Evolutionary conservation across 495 filamentous ascomycete genomes (phyloP), one percentile per base, ranked within the genome.

Genomic region (Cercophora sp.): DNA sequence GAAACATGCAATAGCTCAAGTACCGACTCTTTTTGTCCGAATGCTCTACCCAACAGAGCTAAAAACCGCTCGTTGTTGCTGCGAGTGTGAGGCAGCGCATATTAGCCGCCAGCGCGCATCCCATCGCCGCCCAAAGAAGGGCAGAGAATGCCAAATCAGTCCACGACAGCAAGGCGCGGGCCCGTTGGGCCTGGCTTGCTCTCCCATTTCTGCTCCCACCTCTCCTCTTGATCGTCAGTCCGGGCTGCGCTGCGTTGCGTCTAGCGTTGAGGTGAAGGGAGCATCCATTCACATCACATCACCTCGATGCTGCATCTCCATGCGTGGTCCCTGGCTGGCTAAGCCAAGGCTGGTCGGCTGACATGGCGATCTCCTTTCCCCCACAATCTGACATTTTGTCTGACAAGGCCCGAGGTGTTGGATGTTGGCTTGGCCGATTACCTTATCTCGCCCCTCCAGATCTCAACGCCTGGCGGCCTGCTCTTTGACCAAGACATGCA

Each of bases 291-390:
- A 47, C 43, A 47, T 32, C 25, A 25, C 31, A 35, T 18, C 31
- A 31, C 32, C 46, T 36, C 19, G 19, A 22, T 36, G 32, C 47
- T 49, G 34, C 47, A 48, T 36, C 47, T 49, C 47, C 31, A 22
- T 24, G n/a, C 8, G 42, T 13, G 10, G 45, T 16, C 31, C 19
- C n/a, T 19, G 25, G 19, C 23, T 19, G 23, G 25, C n/a, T 24
- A 19, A 27, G 24, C 19, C 16, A 25, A 25, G 20, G n/a, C 25
- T 11, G 43, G 24, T 19, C 43, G 24, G 43, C 43, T 47, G 43
- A 47, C 43, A 47, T 27, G 16, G 36, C 8, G 10, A 18, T 18
- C 10, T 11, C 36, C 36, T 39, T n/a, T n/a, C n/a, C n/a, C n/a
- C n/a, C n/a, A n/a, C n/a, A n/a, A n/a, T n/a, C n/a, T n/a, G n/a